Base-by-base conservation (phyloP, 306 rosid genomes). In the Cicer yamashitae region DNA sequence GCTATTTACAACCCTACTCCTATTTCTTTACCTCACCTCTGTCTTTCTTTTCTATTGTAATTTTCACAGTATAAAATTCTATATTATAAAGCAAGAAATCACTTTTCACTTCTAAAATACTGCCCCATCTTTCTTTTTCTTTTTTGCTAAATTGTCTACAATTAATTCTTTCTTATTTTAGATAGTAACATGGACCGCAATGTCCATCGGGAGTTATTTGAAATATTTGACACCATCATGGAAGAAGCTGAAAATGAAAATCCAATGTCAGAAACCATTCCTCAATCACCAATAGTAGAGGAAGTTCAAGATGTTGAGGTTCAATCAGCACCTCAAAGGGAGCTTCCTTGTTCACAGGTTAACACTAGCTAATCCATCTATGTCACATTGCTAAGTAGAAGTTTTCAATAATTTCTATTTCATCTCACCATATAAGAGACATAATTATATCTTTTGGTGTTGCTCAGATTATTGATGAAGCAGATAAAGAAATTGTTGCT, bases 401-500 rank as follows among this genome's bases (percentile, higher is more conserved):
- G 61, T 18, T 54, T 54, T 54, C 34, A 7, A 18, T 54, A 10
- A 54, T 54, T 13, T 17, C 9, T 51, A 51, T 20, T 51, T 51
- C n/a, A 51, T 13, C 20, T 51, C 2, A 56, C 62, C 62, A 56
- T 20, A 18, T 20, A 56, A 20, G 11, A 37, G 39, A 60, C 17
- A 1, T 60, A 11, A 11, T 12, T 12, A 13, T 61, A 61, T 61
- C 63, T 61, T 61, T 61, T 61, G 67, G 10, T 37, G 10, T 61
- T 34, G 9, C 67, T 38, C 18, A 61, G 67, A 37, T 37, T 61
- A 38, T 38, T 34, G 44, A 34, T 13, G 67, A 57, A 20, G n/a
- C 63, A 22, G 63, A 57, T 9, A 61, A 61, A 15, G 67, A 61
- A 34, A 61, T 61, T 12, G 67, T 61, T 38, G 67, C 45, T 38